Evolutionary conservation across 371 early-diverging fungal species (phyloP).

Genomic region (Syncephalastrum contaminatum): DNA sequence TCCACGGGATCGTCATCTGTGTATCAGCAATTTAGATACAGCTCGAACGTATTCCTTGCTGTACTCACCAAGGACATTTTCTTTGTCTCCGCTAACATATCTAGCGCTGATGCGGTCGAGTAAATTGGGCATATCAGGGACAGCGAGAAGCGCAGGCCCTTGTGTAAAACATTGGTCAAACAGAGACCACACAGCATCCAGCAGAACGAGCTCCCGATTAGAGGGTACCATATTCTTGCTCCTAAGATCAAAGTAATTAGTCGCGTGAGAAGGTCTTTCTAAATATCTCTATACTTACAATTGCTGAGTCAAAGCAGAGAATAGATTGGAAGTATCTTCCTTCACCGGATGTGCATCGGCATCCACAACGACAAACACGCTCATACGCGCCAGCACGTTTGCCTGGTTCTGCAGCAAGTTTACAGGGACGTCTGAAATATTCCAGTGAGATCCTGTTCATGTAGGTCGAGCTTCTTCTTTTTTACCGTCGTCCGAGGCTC

Average conservation of each 20-base stretch:
- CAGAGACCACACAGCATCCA: conserved; percentile 32
- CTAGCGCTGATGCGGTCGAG: too few species aligned
- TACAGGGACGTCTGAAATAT: conserved; percentile 31
- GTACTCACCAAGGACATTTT: conserved; percentile 30
- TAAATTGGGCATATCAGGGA: too few species aligned
- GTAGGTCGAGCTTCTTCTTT: background rate
- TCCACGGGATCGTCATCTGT: conserved; percentile 29
- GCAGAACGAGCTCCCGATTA: conserved; percentile 20
- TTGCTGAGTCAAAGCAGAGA: conserved; percentile 18
- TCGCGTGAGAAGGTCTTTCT: background rate
- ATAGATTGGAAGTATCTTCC: background rate
- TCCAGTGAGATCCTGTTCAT: background rate
- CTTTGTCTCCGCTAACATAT: conserved; percentile 23
- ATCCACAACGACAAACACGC: conserved; percentile 25
- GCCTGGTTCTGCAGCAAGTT: conserved; percentile 38
- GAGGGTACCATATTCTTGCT: too few species aligned
- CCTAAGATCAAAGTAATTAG: conserved; percentile 3
- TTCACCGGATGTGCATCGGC: conserved; percentile 10
- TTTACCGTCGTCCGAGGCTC: conserved; percentile 4
- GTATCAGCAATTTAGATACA: too few species aligned
- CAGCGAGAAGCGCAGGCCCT: too few species aligned
- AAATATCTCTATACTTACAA: conserved; percentile 6
- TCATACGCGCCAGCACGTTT: conserved; percentile 30
- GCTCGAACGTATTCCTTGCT: background rate
- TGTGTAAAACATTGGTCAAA: conserved; percentile 15